A percentile compares a stretch with the other conserved stretches of the same genome.
phyloP scores from a whole-genome alignment of 352 stramenopile genomes.

The Thraustochytrium sp. region DNA sequence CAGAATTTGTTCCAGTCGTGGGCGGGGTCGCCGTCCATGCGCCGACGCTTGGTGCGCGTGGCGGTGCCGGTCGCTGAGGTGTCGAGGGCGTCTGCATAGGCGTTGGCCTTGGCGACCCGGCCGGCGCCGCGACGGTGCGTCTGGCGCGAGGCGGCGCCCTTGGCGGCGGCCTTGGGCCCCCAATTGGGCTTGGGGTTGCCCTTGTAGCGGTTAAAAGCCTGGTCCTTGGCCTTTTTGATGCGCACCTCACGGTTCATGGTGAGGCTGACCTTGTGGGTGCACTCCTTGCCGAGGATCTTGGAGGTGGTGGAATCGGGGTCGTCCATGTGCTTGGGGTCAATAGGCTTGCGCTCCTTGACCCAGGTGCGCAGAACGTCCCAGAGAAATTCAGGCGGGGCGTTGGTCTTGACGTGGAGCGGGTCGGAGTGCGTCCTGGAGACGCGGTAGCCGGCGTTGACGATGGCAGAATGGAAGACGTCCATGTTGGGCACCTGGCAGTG shows the following conservation, averaged over 20 bases:
- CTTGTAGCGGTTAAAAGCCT: background rate
- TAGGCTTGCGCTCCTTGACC: slow-evolving; percentile 21
- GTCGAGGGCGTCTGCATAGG: background rate
- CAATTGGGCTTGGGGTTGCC: slow-evolving; percentile 42
- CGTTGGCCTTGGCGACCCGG: background rate
- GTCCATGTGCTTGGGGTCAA: background rate
- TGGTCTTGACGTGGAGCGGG: slow-evolving; percentile 94
- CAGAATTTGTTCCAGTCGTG: background rate
- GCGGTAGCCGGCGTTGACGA: slow-evolving; percentile 91
- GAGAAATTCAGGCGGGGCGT: slow-evolving; percentile 90
- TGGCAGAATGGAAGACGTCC: slow-evolving; percentile 77
- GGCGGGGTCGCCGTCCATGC: background rate
- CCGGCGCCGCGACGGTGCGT: background rate
- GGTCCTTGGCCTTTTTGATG: background rate
- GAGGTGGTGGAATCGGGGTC: background rate
- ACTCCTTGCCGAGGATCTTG: slow-evolving; percentile 23
- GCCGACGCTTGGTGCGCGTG: background rate
- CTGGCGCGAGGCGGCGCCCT: background rate
- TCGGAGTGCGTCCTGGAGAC: slow-evolving; percentile 97
- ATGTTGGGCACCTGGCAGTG: slow-evolving; percentile 87
- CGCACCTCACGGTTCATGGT: background rate
- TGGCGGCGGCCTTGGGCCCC: slow-evolving; percentile 22
- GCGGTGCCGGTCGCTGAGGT: background rate
- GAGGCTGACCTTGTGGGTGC: slow-evolving; percentile 6
- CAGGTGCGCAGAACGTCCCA: slow-evolving; percentile 95